These are phyloP conservation scores for Vigna mungo DNA, from an alignment of 306 rosid species.

Conservation along the genomic window DNA sequence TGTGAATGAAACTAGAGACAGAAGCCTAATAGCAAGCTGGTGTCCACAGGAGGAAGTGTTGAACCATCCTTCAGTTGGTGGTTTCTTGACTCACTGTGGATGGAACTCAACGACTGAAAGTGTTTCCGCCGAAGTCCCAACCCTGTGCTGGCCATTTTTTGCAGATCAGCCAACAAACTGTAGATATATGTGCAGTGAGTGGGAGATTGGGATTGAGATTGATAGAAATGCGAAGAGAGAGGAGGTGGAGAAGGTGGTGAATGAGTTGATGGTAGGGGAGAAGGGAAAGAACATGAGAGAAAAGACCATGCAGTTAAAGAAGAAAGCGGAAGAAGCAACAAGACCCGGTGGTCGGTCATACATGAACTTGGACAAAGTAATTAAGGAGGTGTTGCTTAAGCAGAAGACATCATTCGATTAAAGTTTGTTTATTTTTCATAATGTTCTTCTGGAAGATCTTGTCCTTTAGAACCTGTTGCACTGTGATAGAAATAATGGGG, in stretches of 20 bases:
- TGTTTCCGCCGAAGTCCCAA: conserved; percentile 43
- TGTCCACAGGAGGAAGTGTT: conserved; percentile 49
- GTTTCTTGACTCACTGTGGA: conserved; percentile 51
- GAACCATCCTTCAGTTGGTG: conserved; percentile 38
- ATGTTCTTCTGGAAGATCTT: neutral
- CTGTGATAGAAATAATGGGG: neutral
- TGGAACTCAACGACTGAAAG: conserved; percentile 52
- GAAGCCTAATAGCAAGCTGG: conserved; percentile 44
- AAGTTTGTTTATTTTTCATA: neutral
- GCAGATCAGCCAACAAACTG: conserved; percentile 41
- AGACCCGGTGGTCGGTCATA: conserved; percentile 41
- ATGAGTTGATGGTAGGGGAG: conserved; percentile 49
- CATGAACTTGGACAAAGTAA: conserved; percentile 39
- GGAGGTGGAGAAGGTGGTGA: conserved; percentile 46
- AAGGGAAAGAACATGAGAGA: conserved; percentile 46
- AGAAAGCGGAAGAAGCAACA: conserved; percentile 36
- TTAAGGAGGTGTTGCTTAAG: conserved; percentile 36
- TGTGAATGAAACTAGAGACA: conserved; percentile 28
- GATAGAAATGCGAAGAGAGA: conserved; percentile 42
- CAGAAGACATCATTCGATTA: neutral
- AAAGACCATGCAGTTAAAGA: conserved; percentile 37
- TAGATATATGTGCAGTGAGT: conserved; percentile 27
- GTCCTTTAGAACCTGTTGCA: neutral
- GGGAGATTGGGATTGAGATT: conserved; percentile 49
- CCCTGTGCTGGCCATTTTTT: conserved; percentile 51